Base-by-base conservation (phyloP, 257 asterid genomes). In the Solanum pinnatisectum region DNA sequence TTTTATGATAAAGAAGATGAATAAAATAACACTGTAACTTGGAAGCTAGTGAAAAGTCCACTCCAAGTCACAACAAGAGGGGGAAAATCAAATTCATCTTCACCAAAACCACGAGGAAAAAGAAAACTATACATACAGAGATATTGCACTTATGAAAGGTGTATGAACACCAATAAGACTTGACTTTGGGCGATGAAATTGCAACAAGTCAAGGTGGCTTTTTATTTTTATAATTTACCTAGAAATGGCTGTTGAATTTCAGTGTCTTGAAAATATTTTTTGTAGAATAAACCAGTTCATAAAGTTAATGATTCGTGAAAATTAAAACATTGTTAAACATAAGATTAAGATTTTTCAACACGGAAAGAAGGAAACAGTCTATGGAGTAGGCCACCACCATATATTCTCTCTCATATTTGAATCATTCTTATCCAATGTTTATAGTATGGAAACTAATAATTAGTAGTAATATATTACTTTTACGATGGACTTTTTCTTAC, bases 131-230 rank as follows among this genome's bases (percentile, higher is more conserved):
- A 39, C 5, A 15, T 30, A 46, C 44, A 23, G 63, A 72, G 88
- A 81, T 3, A 68, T 33, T 18, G 30, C 5, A 18, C 30, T 22
- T 56, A 42, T 73, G 83, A 87, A 88, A 87, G 90, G 30, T 6
- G 92, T 93, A 63, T 91, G 94, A 89, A 89, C 89, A 52, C 84
- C 78, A 23, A 89, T 90, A 84, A 10, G 32, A 23, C 83, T 42
- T 35, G 86, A 84, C 84, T 88, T 78, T 46, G 27, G 88, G 18
- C 33, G 39, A 87, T 89, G 89, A 89, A 68, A 63, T 40, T 44
- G 59, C 37, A 84, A 10, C 37, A 88, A 88, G 92, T 90, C 94
- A 94, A 52, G 73, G 52, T 71, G 81, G 91, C 87, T 71, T 10
- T 52, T 84, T 40, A 60, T 83, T 89, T 44, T 83, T 88, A 72